Evolutionary conservation across 164 flowering plant genomes (phyloP).

Genomic region (Sextonia rubra): DNA sequence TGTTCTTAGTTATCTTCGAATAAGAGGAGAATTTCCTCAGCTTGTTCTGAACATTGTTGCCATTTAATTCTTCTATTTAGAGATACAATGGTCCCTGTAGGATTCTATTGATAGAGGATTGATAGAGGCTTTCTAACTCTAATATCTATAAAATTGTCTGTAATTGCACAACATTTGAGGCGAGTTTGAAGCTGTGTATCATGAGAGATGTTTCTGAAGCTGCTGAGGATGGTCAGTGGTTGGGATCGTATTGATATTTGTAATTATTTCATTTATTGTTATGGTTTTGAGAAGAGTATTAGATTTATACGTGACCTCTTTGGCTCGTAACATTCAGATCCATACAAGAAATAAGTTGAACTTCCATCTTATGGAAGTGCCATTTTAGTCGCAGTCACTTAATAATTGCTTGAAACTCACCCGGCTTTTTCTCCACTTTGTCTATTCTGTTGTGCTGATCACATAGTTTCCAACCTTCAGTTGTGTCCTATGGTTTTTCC

Average conservation of each 20-base stretch:
- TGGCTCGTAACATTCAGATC: neutral
- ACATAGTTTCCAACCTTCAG: no score
- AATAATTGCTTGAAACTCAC: no score
- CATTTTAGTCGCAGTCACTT: no score
- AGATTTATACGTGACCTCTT: neutral
- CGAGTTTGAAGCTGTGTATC: no score
- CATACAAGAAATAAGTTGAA: no score
- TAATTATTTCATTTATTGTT: constrained; percentile 4
- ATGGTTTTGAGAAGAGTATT: constrained; percentile 4
- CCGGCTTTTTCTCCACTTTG: no score
- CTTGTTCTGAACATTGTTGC: constrained; percentile 8
- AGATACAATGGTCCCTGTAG: constrained; percentile 3
- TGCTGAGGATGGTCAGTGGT: neutral
- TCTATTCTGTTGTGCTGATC: no score
- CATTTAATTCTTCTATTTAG: constrained; percentile 15
- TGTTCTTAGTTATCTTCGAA: neutral
- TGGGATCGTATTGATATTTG: neutral
- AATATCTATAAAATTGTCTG: neutral
- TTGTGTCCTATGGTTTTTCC: no score
- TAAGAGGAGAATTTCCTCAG: constrained; percentile 23
- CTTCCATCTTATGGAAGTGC: no score
- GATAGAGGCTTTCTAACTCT: constrained; percentile 4
- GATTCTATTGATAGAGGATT: neutral
- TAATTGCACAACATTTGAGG: no score
- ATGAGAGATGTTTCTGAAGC: neutral